A percentile compares a stretch with the other conserved stretches of the same genome.
Evolutionary conservation across 768 basidiomycete species (phyloP).

Genomic region (Amanita phalloides): DNA sequence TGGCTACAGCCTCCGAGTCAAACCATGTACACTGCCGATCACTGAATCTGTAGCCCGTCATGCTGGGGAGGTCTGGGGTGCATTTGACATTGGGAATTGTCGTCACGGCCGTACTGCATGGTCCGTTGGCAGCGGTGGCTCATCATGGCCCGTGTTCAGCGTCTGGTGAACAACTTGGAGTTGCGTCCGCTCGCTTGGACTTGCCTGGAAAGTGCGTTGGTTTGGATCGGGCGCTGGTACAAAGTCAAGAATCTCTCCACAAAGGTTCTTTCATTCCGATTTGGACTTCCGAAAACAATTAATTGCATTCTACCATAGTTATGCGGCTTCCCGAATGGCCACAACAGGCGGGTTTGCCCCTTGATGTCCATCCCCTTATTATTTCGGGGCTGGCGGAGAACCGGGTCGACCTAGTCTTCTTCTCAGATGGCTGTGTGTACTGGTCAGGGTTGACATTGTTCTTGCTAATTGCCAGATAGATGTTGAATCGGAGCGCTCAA

Average conservation of each 20-base stretch:
- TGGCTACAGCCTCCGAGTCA: conserved; percentile 1
- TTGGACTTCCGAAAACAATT: neutral
- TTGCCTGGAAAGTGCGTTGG: neutral
- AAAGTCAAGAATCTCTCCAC: neutral
- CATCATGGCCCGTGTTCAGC: neutral
- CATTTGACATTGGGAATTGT: neutral
- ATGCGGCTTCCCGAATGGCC: neutral
- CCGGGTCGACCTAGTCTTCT: conserved; percentile 68
- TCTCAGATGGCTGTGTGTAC: conserved; percentile 65
- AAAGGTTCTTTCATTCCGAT: neutral
- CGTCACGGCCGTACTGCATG: neutral
- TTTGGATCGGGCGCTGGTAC: neutral
- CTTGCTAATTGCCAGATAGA: conserved; percentile 26
- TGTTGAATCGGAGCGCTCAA: conserved; percentile 38
- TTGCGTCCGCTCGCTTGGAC: neutral
- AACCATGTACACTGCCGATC: neutral
- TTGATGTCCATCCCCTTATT: conserved; percentile 47
- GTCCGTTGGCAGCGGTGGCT: neutral
- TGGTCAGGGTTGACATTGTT: neutral
- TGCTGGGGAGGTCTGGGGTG: neutral
- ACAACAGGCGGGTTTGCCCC: conserved; percentile 1
- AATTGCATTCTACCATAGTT: neutral
- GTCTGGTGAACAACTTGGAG: neutral
- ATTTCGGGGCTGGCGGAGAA: conserved; percentile 53
- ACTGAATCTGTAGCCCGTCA: neutral